Evolutionary conservation across 2,329 filamentous ascomycete genomes (phyloP), one percentile per base, ranked within the genome.

Genomic region (Pseudogymnoascus sp.): DNA sequence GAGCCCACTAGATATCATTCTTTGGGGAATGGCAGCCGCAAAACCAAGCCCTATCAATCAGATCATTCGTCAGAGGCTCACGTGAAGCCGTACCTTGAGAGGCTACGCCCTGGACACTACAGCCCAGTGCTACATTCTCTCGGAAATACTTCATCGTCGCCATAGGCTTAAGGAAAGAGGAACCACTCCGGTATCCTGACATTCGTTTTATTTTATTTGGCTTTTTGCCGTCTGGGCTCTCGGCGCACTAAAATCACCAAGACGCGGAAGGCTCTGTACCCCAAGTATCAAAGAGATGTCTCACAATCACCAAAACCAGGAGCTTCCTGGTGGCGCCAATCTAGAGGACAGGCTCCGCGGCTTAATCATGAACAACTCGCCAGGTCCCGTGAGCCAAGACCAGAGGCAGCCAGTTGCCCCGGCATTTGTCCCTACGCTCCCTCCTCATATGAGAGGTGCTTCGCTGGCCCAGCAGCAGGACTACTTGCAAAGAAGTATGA

Each of bases 261-360:
- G 23, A 23, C 29, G 17, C 46, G 7, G 46, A 53, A 53, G 46
- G 15, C 46, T 53, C 26, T 11, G n/a, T 31, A 19, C 23, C 46
- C 9, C 9, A 53, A 53, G 26, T 31, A 31, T 53, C 26, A 31
- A 53, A 53, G 26, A 31, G 46, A 53, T 53, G 46, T 53, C 46
- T 53, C 46, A 53, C 26, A 19, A 53, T 53, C 26, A 31, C 4
- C 46, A 53, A 31, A 33, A 33, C 15, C 61, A 62, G 37, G 65
- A 59, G 38, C 64, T 38, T 17, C 15, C 61, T 61, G 62, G 65
- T 62, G 64, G 63, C 46, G 63, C 46, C 0, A 53, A 68, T 40
- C 75, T 87, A 7, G 86, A 89, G 70, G 78, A 82, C 60, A 83
- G 80, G 62, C 74, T 89, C 40, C 81, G 84, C 53, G 78, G 76